These are phyloP conservation scores for Nigrograna mackinnonii DNA, from an alignment of 2,329 filamentous ascomycete species.

Conservation along the genomic window DNA sequence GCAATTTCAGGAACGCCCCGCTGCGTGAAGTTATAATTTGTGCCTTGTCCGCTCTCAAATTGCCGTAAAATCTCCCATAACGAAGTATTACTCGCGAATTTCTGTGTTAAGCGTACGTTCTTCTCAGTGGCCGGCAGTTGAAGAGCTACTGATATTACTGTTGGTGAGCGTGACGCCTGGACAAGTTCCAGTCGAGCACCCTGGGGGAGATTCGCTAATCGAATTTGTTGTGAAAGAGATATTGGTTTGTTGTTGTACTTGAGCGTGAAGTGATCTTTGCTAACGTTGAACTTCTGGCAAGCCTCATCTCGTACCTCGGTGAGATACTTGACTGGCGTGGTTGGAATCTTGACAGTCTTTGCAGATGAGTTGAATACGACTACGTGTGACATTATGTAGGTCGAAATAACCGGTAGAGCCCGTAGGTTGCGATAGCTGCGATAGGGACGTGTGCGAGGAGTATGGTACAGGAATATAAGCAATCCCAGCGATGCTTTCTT, in stretches of 20 bases:
- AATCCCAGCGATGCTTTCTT: conserved; percentile 25
- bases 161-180: conserved; percentile 80
- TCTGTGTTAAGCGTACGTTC: conserved; percentile 74
- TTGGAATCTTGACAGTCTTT: conserved; percentile 79
- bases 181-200: conserved; percentile 94
- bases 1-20: conserved; percentile 70
- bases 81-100: conserved; percentile 84
- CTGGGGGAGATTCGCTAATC: conserved; percentile 77
- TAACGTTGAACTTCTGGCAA: conserved; percentile 77
- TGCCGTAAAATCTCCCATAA: conserved; percentile 89
- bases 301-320: conserved; percentile 87
- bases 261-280: conserved; percentile 74
- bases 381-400: conserved; percentile 80
- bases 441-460: conserved; percentile 29
- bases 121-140: conserved; percentile 78
- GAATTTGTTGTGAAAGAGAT: conserved; percentile 82
- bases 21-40: conserved; percentile 76
- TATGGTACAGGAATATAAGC: conserved; percentile 28
- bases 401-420: conserved; percentile 27
- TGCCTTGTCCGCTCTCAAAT: conserved; percentile 68
- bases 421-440: conserved; percentile 25
- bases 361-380: conserved; percentile 83
- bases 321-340: conserved; percentile 77
- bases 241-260: conserved; percentile 85
- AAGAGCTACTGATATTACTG: conserved; percentile 85